These are phyloP conservation scores for Ilyonectria sp. DNA, from an alignment of 2,329 filamentous ascomycete species.

Conservation along the genomic window DNA sequence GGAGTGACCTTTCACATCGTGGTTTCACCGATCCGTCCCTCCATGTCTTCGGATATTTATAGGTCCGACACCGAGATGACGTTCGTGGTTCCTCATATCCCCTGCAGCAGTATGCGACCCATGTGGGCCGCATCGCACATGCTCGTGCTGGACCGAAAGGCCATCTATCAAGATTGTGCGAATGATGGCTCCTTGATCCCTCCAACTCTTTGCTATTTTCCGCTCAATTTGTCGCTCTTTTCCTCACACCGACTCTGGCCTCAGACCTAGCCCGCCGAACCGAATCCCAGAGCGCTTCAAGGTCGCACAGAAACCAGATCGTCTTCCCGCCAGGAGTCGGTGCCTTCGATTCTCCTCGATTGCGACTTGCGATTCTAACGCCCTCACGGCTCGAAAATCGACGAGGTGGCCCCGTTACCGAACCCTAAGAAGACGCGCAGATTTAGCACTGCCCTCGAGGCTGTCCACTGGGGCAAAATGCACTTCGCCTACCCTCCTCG, in stretches of 20 bases:
- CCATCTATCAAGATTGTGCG: slow-evolving; percentile 41
- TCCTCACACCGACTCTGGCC: not conserved
- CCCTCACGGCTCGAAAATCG: slow-evolving; percentile 3
- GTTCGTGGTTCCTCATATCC: slow-evolving; percentile 32
- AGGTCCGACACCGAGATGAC: slow-evolving; percentile 46
- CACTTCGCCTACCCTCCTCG: slow-evolving; percentile 92
- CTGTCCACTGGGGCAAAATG: slow-evolving; percentile 67
- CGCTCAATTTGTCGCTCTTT: slow-evolving; percentile 36
- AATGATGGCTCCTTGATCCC: slow-evolving; percentile 35
- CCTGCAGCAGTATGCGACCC: slow-evolving; percentile 34
- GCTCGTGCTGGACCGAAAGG: slow-evolving; percentile 38
- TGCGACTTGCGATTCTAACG: slow-evolving; percentile 23
- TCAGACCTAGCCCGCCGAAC: not conserved
- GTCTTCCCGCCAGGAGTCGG: slow-evolving; percentile 21
- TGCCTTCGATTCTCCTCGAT: slow-evolving; percentile 21
- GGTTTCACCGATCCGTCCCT: not conserved
- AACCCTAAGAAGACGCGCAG: slow-evolving; percentile 16
- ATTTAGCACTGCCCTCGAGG: not conserved
- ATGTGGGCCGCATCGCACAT: slow-evolving; percentile 45
- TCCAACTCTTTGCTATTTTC: slow-evolving; percentile 19
- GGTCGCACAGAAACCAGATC: slow-evolving; percentile 30
- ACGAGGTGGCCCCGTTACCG: not conserved
- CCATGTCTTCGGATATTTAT: slow-evolving; percentile 40
- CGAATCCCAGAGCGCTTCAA: slow-evolving; percentile 16
- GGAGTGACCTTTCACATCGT: not conserved